Evolutionary conservation across 768 basidiomycete species (phyloP).

Genomic region (Grammothele lineata): DNA sequence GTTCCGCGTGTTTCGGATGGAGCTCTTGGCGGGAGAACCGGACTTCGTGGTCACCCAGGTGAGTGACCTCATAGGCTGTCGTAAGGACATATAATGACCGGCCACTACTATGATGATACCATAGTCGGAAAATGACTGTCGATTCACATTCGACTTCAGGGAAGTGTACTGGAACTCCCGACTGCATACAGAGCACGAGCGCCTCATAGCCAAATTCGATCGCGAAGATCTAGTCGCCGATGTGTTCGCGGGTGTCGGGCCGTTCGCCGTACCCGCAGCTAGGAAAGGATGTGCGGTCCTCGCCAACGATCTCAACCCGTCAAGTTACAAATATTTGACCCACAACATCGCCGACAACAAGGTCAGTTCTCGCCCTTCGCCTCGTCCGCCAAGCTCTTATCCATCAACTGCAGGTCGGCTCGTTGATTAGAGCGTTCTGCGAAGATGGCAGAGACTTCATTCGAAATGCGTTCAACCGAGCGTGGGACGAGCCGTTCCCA

Average conservation of each 20-base stretch:
- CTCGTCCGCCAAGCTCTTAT: too few relatives aligned
- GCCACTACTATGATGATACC: neutral
- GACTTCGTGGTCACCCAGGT: conserved; percentile 88
- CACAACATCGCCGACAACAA: conserved; percentile 75
- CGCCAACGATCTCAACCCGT: conserved; percentile 93
- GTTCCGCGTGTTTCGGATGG: conserved; percentile 96
- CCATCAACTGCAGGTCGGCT: conserved; percentile 70
- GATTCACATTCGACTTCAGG: conserved; percentile 91
- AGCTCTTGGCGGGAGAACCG: conserved; percentile 87
- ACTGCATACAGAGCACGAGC: conserved; percentile 85
- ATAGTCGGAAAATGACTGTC: conserved; percentile 81
- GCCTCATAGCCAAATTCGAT: conserved; percentile 70
- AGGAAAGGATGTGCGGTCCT: conserved; percentile 87
- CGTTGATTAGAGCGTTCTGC: conserved; percentile 67
- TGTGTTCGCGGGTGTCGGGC: conserved; percentile 96
- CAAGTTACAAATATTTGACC: conserved; percentile 71
- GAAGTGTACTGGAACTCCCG: conserved; percentile 99
- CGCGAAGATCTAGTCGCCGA: conserved; percentile 83
- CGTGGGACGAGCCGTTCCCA: conserved; percentile 61
- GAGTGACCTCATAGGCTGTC: conserved; percentile 30
- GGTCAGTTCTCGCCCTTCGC: too few relatives aligned
- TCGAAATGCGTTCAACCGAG: conserved; percentile 44
- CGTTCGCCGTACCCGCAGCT: conserved; percentile 91
- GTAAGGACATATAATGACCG: neutral
- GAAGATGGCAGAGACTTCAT: conserved; percentile 91